phyloP scores from a whole-genome alignment of 2,329 filamentous ascomycete species.

The Aspergillus piperis region DNA sequence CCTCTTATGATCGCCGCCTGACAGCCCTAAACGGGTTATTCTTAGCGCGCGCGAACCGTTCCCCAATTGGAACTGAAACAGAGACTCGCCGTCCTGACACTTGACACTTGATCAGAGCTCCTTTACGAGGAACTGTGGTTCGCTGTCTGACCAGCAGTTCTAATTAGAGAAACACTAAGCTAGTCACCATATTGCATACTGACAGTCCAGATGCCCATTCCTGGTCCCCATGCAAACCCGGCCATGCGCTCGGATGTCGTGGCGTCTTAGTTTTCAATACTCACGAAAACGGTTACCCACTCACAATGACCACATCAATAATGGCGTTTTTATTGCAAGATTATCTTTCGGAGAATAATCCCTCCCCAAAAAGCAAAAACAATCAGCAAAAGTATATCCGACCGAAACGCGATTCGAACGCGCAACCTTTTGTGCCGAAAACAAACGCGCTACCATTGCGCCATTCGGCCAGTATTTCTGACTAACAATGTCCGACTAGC shows the following conservation, averaged over 20 bases:
- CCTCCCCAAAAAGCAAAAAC: not conserved
- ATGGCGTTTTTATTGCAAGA: not conserved
- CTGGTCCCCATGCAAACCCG: too few relatives aligned
- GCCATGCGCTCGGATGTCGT: too few relatives aligned
- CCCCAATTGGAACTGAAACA: not conserved
- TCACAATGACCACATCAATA: not conserved
- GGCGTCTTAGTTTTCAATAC: not conserved
- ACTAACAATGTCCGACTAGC: not conserved
- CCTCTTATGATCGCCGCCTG: not conserved
- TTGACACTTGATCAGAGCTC: not conserved
- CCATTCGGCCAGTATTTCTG: constrained; percentile 10
- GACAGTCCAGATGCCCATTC: too few relatives aligned
- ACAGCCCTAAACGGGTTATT: not conserved
- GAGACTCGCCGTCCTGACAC: too few relatives aligned
- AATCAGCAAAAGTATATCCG: constrained; percentile 4
- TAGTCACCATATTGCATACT: too few relatives aligned
- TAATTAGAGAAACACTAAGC: too few relatives aligned
- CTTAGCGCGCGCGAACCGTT: not conserved
- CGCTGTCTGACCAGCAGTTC: too few relatives aligned
- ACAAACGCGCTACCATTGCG: constrained; percentile 20
- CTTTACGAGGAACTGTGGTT: not conserved
- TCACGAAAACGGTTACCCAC: not conserved
- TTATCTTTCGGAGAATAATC: not conserved
- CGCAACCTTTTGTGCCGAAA: constrained; percentile 17
- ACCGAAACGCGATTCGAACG: constrained; percentile 15